These are phyloP conservation scores for Porphyrellus cyaneotinctus DNA, from an alignment of 768 basidiomycete genomes.

Conservation along the genomic window DNA sequence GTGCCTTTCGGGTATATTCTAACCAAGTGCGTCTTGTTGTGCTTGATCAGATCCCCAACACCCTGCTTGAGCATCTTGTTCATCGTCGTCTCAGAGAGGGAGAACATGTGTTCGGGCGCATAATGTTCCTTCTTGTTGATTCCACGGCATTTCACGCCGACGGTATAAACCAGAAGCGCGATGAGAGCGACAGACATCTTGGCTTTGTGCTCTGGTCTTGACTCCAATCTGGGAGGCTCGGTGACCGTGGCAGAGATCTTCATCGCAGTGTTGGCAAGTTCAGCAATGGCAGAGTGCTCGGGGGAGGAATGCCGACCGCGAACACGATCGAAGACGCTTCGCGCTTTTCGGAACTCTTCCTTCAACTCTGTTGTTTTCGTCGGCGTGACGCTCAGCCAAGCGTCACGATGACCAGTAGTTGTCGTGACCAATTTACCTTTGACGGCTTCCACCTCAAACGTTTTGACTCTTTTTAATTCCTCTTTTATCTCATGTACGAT, in stretches of 20 bases:
- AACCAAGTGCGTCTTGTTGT: slow-evolving; percentile 78
- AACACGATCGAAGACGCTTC: slow-evolving; percentile 40
- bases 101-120: slow-evolving; percentile 86
- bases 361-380: slow-evolving; percentile 31
- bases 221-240: slow-evolving; percentile 18
- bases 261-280: slow-evolving; percentile 10
- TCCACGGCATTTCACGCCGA: slow-evolving; percentile 92
- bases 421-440: slow-evolving; percentile 27
- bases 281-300: slow-evolving; percentile 15
- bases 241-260: slow-evolving; percentile 11
- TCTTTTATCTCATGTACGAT: slow-evolving; percentile 22
- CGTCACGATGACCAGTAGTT: background rate
- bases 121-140: slow-evolving; percentile 85
- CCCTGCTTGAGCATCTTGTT: slow-evolving; percentile 69
- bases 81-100: slow-evolving; percentile 80
- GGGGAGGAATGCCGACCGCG: slow-evolving; percentile 29
- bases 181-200: slow-evolving; percentile 76
- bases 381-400: slow-evolving; percentile 13
- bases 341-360: slow-evolving; percentile 39
- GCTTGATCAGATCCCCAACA: slow-evolving; percentile 75
- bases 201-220: slow-evolving; percentile 35
- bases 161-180: slow-evolving; percentile 83
- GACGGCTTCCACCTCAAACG: slow-evolving; percentile 33
- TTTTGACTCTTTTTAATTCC: slow-evolving; percentile 25
- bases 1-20: slow-evolving; percentile 84